These are phyloP conservation scores for Trichosporon ovoides DNA, from an alignment of 1,284 basidiomycete genomes.

Conservation along the genomic window DNA sequence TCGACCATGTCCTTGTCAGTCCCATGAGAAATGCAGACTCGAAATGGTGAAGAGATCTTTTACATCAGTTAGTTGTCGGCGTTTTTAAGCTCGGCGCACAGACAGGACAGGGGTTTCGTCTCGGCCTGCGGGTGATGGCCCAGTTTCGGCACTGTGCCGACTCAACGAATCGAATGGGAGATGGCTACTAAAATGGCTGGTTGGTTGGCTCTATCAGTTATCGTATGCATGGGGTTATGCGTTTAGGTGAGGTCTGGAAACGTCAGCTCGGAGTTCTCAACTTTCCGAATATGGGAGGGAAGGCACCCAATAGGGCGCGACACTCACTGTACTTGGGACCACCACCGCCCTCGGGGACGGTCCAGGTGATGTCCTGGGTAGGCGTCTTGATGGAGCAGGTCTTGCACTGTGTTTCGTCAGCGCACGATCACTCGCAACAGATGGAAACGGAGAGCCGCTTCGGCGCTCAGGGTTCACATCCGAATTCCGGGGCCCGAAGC, in stretches of 20 bases:
- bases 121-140: too few species aligned
- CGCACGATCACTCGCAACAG: not conserved
- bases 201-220: conserved; percentile 3
- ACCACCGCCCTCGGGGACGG: conserved; percentile 83
- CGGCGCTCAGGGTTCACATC: not conserved
- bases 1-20: too few species aligned
- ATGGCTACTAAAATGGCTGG: conserved; percentile 2
- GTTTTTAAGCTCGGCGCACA: too few species aligned
- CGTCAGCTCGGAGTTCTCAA: not conserved
- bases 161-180: not conserved
- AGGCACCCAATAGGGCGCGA: too few species aligned
- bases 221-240: not conserved
- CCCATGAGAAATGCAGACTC: too few species aligned
- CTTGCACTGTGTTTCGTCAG: conserved; percentile 64
- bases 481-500: conserved; percentile 8
- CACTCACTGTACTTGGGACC: conserved; percentile 84
- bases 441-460: not conserved
- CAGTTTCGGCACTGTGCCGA: not conserved
- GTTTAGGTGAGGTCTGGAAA: conserved; percentile 4
- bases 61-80: too few species aligned
- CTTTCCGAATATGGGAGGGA: too few species aligned
- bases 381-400: conserved; percentile 86
- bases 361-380: conserved; percentile 87
- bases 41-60: too few species aligned
- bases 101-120: too few species aligned